Percentiles rank a stretch among this genome's conserved stretches.
These are phyloP conservation scores for Fallopia convolvulus DNA, from an alignment of 148 eudicot species.

Conservation along the genomic window DNA sequence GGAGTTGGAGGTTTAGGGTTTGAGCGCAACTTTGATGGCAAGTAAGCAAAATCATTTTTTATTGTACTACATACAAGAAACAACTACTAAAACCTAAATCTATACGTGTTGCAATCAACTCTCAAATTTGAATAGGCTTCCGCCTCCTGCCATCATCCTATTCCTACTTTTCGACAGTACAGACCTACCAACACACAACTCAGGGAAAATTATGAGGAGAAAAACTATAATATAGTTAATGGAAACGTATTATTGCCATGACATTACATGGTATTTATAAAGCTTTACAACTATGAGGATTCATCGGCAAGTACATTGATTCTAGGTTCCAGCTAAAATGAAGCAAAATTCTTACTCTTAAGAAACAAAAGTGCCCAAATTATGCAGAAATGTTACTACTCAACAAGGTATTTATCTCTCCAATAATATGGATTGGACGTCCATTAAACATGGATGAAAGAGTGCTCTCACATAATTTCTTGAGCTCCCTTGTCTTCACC, in stretches of 20 bases:
- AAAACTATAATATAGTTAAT: too few relatives aligned
- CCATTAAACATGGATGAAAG: constrained; percentile 86
- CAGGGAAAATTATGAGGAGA: too few relatives aligned
- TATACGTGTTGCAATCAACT: too few relatives aligned
- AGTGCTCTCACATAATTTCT: constrained; percentile 81
- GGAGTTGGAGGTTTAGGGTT: too few relatives aligned
- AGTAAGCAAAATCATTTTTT: too few relatives aligned
- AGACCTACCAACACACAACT: not conserved
- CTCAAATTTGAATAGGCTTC: too few relatives aligned
- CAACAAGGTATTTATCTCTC: constrained; percentile 68
- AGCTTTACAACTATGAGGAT: not conserved
- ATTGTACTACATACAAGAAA: too few relatives aligned
- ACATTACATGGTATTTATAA: not conserved
- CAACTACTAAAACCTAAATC: too few relatives aligned
- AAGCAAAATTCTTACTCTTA: not conserved
- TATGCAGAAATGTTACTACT: constrained; percentile 32
- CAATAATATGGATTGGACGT: constrained; percentile 81
- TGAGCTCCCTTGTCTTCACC: constrained; percentile 68
- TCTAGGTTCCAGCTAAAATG: not conserved
- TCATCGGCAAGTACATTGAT: not conserved
- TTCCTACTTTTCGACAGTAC: too few relatives aligned
- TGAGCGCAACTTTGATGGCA: too few relatives aligned
- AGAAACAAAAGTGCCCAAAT: not conserved
- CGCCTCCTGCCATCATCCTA: too few relatives aligned
- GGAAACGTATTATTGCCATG: not conserved